A percentile compares a stretch with the other conserved stretches of the same genome.
phyloP scores from a whole-genome alignment of 768 basidiomycete genomes.

The Mycena venus region DNA sequence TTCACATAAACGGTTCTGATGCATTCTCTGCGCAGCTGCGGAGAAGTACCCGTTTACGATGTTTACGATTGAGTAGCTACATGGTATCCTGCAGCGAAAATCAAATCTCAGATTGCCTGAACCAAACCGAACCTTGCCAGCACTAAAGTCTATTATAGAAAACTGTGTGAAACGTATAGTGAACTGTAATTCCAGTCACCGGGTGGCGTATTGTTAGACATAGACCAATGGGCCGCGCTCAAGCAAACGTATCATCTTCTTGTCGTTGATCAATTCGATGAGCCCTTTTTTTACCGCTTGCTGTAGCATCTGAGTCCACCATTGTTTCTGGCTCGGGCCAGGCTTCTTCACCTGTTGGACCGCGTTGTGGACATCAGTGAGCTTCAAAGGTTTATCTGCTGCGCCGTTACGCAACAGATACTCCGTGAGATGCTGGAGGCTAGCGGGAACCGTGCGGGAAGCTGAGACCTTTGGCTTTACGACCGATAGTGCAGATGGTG shows the following conservation, averaged over 20 bases:
- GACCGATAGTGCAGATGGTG: no score
- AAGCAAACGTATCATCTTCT: not conserved
- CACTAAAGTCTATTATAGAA: no score
- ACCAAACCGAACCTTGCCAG: no score
- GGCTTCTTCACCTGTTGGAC: not conserved
- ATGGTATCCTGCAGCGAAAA: no score
- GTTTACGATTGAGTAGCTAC: no score
- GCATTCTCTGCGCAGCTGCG: no score
- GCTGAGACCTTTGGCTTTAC: no score
- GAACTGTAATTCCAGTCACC: not conserved
- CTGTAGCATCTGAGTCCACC: not conserved
- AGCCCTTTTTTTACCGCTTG: not conserved
- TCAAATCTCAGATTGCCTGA: no score
- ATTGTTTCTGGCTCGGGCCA: not conserved
- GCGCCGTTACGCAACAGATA: not conserved
- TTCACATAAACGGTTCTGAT: no score
- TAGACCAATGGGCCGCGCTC: not conserved
- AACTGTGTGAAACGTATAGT: no score
- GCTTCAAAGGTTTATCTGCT: not conserved
- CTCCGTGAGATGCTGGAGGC: not conserved
- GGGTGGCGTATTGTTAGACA: not conserved
- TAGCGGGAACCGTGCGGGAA: no score
- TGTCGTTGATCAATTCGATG: not conserved
- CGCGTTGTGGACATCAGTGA: not conserved
- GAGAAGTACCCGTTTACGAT: no score